Percentiles rank a stretch among this genome's conserved stretches.
Conservation (phyloP, 2,329 filamentous ascomycete species). For the Aspergillus brunneoviolaceus region DNA sequence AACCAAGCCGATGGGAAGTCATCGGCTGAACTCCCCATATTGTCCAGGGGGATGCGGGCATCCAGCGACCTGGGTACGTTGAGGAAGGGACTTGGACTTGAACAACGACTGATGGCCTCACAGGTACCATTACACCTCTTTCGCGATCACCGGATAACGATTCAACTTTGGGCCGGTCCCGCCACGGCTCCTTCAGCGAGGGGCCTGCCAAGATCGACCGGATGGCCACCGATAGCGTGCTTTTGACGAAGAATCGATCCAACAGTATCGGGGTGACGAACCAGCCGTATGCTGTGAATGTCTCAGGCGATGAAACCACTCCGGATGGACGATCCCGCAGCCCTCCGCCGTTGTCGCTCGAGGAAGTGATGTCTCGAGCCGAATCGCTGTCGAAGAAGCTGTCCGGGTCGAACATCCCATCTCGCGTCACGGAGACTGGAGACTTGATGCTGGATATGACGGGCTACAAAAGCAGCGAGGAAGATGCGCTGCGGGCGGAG, state of each 20-base stretch:
- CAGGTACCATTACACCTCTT: slow-evolving; percentile 42
- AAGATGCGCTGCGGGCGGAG: slow-evolving; percentile 87
- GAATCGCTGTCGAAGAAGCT: slow-evolving; percentile 82
- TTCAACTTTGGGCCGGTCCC: slow-evolving; percentile 26
- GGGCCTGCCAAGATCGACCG: slow-evolving; percentile 48
- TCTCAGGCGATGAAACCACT: slow-evolving; percentile 16
- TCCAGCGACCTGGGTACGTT: slow-evolving; percentile 48
- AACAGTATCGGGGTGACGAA: slow-evolving; percentile 17
- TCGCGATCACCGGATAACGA: slow-evolving; percentile 39
- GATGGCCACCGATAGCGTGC: slow-evolving; percentile 55
- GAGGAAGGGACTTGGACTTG: background rate
- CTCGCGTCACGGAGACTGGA: slow-evolving; percentile 84
- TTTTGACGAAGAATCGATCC: slow-evolving; percentile 45
- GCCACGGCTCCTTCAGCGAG: slow-evolving; percentile 30
- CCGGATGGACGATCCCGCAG: slow-evolving; percentile 62
- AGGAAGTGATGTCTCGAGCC: slow-evolving; percentile 79
- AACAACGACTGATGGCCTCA: slow-evolving; percentile 8
- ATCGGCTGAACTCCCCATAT: slow-evolving; percentile 27
- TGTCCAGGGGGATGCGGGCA: slow-evolving; percentile 37
- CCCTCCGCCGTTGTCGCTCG: slow-evolving; percentile 68
- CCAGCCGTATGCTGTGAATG: slow-evolving; percentile 8
- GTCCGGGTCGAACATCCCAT: slow-evolving; percentile 86
- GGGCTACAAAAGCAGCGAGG: slow-evolving; percentile 90
- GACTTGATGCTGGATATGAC: slow-evolving; percentile 99
- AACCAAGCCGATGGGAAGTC: slow-evolving; percentile 25